A percentile compares a stretch with the other conserved stretches of the same genome.
Evolutionary conservation across 2,329 filamentous ascomycete genomes (phyloP).

Genomic region (Colletotrichum euphorbiae): DNA sequence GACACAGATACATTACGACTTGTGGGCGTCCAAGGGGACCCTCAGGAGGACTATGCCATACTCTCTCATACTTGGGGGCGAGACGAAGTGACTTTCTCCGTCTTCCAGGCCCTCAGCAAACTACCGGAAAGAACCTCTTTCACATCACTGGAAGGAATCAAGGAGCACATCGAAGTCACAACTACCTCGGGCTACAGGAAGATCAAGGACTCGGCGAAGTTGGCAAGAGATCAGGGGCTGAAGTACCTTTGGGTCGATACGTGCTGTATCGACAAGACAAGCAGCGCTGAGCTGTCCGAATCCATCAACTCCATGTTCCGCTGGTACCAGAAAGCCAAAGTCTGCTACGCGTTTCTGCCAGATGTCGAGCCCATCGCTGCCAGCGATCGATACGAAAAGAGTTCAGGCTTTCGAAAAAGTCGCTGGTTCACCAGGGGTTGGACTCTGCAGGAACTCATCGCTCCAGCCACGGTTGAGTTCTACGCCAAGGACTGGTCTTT

Average conservation of each 20-base stretch:
- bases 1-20: slow-evolving; percentile 42
- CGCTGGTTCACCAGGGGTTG: slow-evolving; percentile 27
- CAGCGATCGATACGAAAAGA: slow-evolving; percentile 77
- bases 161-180: background rate
- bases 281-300: slow-evolving; percentile 38
- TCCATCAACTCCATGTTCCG: slow-evolving; percentile 43
- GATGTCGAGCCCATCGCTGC: slow-evolving; percentile 52
- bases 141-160: background rate
- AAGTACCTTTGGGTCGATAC: slow-evolving; percentile 44
- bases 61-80: slow-evolving; percentile 52
- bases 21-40: slow-evolving; percentile 42
- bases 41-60: slow-evolving; percentile 46
- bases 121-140: background rate
- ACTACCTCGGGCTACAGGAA: background rate
- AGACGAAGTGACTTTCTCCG: slow-evolving; percentile 46
- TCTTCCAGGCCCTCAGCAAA: slow-evolving; percentile 35
- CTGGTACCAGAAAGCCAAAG: slow-evolving; percentile 40
- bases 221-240: slow-evolving; percentile 35
- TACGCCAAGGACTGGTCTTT: slow-evolving; percentile 10
- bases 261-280: slow-evolving; percentile 35
- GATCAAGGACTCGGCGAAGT: slow-evolving; percentile 9
- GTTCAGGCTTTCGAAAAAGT: slow-evolving; percentile 5
- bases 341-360: slow-evolving; percentile 43
- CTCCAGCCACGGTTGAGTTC: slow-evolving; percentile 5
- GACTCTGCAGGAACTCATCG: slow-evolving; percentile 26